Base-by-base conservation (phyloP, 139 green algal genomes). In the Volvox reticuliferus region DNA sequence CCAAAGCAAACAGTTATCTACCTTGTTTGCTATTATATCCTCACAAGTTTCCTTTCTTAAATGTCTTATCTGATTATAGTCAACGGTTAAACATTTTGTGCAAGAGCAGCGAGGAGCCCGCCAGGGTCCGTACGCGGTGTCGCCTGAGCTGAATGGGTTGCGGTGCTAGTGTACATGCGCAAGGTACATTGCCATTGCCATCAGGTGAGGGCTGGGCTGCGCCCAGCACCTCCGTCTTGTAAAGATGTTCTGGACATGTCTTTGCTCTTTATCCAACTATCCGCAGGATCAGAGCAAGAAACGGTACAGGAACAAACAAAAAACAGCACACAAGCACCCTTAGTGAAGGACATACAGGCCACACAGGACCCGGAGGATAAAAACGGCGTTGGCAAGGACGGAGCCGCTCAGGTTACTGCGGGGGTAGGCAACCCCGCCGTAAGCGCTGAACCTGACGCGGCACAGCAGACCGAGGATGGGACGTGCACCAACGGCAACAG, bases 71-170 rank as follows among this genome's bases (percentile, higher is more conserved):
- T 9, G 44, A 55, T 55, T 9, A 9, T 5, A 55, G 44, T 55
- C 44, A 55, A 55, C 44, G 44, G 44, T 55, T 55, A 55, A 55
- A 55, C 44, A 55, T 55, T 55, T 55, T 9, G 44, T 55, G 44
- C 5, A 55, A 55, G 44, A 75, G 67, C 67, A 12, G 73, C 26
- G 73, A 5, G 24, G 73, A 44, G 73, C 73, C 73, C 73, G 73
- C 26, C 73, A 21, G 73, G 73, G 19, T 9, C 73, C 73, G 26
- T 79, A 33, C 28, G 73, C 28, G 73, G 75, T 30, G 75, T 24
- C 75, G 32, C 33, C 75, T 81, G 33, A 81, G 78, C 37, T 84
- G 26, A 30, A 89, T 82, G 69, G 85, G 85, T 44, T 89, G 85
- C 85, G 85, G 85, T 1, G 85, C 69, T 67, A 82, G 69, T 71